Evolutionary conservation across 140 eudicot species (phyloP).

Genomic region (Senecio squalidus): DNA sequence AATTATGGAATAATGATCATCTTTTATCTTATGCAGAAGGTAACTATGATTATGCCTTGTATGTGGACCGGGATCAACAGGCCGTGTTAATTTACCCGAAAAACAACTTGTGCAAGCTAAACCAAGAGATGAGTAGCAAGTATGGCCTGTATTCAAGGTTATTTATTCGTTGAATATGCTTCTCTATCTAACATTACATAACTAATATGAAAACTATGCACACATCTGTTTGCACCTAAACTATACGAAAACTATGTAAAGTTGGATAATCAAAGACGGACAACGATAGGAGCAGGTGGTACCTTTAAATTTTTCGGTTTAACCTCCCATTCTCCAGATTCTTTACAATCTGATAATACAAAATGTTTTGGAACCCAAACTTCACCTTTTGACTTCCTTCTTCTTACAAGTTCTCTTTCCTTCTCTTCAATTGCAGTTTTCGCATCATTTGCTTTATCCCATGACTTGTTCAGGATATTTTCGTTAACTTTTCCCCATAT

Average conservation of each 20-base stretch:
- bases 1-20: background rate
- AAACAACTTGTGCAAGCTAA: slow-evolving; percentile 37
- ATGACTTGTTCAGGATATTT: slow-evolving; percentile 45
- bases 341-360: slow-evolving; percentile 40
- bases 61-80: slow-evolving; percentile 74
- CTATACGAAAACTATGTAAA: background rate
- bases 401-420: slow-evolving; percentile 48
- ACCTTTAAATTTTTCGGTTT: slow-evolving; percentile 46
- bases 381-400: slow-evolving; percentile 38
- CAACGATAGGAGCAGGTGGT: slow-evolving; percentile 70
- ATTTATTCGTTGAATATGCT: background rate
- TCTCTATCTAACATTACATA: no score
- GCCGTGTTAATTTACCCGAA: slow-evolving; percentile 85
- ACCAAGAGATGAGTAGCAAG: slow-evolving; percentile 20
- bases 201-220: no score
- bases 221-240: background rate
- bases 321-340: slow-evolving; percentile 46
- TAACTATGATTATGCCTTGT: slow-evolving; percentile 57
- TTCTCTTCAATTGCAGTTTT: slow-evolving; percentile 51
- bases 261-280: slow-evolving; percentile 28
- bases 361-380: slow-evolving; percentile 74
- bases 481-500: slow-evolving; percentile 70
- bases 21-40: slow-evolving; percentile 47
- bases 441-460: slow-evolving; percentile 75
- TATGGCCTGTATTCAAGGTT: slow-evolving; percentile 3